Evolutionary conservation across 768 basidiomycete genomes (phyloP).

Genomic region (Termitomyces eurrhizus): DNA sequence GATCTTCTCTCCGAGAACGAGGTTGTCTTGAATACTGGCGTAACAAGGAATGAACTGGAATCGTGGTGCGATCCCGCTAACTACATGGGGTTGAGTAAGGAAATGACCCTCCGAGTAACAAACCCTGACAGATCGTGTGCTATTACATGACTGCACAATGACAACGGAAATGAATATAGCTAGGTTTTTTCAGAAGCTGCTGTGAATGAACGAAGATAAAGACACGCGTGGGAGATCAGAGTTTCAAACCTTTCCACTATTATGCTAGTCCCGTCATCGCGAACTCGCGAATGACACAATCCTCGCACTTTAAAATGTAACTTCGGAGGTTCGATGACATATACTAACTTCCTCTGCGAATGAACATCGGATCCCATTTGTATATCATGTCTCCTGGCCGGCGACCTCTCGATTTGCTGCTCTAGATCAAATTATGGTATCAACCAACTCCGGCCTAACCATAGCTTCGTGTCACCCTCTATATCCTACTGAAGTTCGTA

Average conservation of each 20-base stretch:
- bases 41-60: constrained; percentile 24
- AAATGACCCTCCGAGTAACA: constrained; percentile 24
- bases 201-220: no score
- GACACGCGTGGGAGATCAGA: no score
- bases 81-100: constrained; percentile 34
- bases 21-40: constrained; percentile 21
- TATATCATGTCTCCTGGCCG: not conserved
- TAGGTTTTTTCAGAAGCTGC: no score
- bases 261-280: not conserved
- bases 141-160: not conserved
- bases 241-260: not conserved
- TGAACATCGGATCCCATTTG: not conserved
- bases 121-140: not conserved
- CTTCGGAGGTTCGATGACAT: not conserved
- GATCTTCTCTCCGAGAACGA: constrained; percentile 29
- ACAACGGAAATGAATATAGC: no score
- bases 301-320: not conserved
- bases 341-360: not conserved
- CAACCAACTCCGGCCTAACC: no score
- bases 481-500: not conserved
- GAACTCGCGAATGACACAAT: not conserved
- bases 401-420: not conserved
- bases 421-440: not conserved
- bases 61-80: constrained; percentile 33
- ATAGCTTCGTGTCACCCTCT: not conserved